These are phyloP conservation scores for Scheffersomyces quercinus DNA, from an alignment of 1,139 yeast genomes.

Conservation along the genomic window DNA sequence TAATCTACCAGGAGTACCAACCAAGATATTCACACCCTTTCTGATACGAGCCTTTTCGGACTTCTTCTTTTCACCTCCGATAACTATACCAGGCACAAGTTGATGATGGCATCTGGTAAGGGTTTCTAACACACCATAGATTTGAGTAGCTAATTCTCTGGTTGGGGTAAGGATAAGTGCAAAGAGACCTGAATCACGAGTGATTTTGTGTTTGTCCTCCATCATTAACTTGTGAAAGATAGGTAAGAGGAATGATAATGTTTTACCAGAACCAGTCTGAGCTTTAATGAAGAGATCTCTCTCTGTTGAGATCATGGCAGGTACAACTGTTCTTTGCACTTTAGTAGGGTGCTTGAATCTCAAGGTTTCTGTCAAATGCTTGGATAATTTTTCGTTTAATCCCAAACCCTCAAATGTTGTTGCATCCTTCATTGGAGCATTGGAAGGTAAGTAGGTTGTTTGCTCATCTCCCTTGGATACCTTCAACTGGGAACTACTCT, in stretches of 20 bases:
- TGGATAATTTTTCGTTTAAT: slow-evolving; percentile 52
- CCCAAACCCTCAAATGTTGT: slow-evolving; percentile 74
- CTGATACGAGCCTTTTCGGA: slow-evolving; percentile 88
- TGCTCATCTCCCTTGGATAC: slow-evolving; percentile 25
- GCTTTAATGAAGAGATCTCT: slow-evolving; percentile 85
- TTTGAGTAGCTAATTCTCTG: slow-evolving; percentile 91
- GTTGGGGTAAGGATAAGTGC: slow-evolving; percentile 91
- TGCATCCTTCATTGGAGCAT: slow-evolving; percentile 78
- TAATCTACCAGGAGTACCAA: slow-evolving; percentile 90
- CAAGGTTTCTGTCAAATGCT: slow-evolving; percentile 60
- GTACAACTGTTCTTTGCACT: slow-evolving; percentile 83
- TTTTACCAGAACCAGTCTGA: slow-evolving; percentile 96
- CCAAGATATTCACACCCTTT: slow-evolving; percentile 84
- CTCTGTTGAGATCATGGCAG: slow-evolving; percentile 55
- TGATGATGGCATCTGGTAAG: slow-evolving; percentile 73
- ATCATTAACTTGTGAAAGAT: slow-evolving; percentile 70
- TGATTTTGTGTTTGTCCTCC: slow-evolving; percentile 45
- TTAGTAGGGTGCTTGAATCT: slow-evolving; percentile 74
- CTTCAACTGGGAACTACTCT: slow-evolving; percentile 33
- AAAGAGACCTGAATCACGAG: slow-evolving; percentile 81
- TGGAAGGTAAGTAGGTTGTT: slow-evolving; percentile 58
- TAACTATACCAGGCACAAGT: slow-evolving; percentile 88
- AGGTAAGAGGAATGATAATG: slow-evolving; percentile 82
- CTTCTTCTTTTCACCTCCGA: slow-evolving; percentile 94
- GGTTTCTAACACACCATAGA: slow-evolving; percentile 74